Conservation (phyloP, 768 basidiomycete genomes). For the Roridomyces roridus region DNA sequence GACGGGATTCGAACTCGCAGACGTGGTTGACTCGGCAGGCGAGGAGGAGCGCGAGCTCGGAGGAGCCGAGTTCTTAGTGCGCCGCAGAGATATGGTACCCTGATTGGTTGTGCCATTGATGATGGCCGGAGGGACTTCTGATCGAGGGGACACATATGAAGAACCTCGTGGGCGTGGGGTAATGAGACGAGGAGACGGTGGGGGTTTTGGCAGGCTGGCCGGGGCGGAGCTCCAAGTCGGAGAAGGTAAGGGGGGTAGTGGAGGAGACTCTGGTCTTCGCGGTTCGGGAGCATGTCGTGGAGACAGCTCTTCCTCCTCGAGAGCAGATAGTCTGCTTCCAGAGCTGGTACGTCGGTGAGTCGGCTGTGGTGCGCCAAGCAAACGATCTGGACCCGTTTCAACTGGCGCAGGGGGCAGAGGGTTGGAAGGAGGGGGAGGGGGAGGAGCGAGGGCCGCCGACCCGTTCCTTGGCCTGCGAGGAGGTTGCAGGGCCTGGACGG, state of each 20-base stretch:
- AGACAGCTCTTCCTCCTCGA: constrained; percentile 61
- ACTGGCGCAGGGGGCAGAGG: constrained; percentile 66
- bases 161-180: constrained; percentile 63
- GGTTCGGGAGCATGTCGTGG: constrained; percentile 45
- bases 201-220: constrained; percentile 41
- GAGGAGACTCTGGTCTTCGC: constrained; percentile 60
- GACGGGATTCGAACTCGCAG: constrained; percentile 43
- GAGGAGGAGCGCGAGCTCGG: constrained; percentile 55
- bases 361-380: constrained; percentile 31
- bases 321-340: constrained; percentile 58
- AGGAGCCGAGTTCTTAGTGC: constrained; percentile 70
- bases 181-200: constrained; percentile 57
- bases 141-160: constrained; percentile 50
- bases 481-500: constrained; percentile 20
- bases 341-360: constrained; percentile 64
- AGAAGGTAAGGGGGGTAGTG: constrained; percentile 70
- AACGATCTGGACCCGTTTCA: constrained; percentile 33
- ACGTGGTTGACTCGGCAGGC: constrained; percentile 53
- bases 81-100: constrained; percentile 73
- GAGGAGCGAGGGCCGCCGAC: constrained; percentile 64
- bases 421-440: constrained; percentile 66
- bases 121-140: constrained; percentile 44
- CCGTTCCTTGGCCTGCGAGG: constrained; percentile 55
- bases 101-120: constrained; percentile 66
- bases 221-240: constrained; percentile 30